These are phyloP conservation scores for Lactarius evosmus DNA, from an alignment of 768 basidiomycete genomes.

Conservation along the genomic window DNA sequence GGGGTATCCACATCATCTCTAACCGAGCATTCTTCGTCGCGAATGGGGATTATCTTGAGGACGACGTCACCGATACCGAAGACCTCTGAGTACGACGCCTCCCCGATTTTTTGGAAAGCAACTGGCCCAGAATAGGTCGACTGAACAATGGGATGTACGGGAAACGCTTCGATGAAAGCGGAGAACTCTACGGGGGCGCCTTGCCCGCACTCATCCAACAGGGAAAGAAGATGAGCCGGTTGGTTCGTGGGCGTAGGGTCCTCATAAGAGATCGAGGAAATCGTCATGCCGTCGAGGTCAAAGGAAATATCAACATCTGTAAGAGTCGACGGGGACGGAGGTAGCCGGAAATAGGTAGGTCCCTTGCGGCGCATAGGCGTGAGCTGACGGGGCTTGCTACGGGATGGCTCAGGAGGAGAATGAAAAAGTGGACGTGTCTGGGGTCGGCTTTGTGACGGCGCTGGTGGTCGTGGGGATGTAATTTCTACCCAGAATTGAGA, in stretches of 20 bases:
- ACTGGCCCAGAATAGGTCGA: constrained; percentile 32
- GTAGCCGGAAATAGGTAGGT: constrained; percentile 39
- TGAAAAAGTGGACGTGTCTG: background rate
- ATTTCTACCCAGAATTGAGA: constrained; percentile 20
- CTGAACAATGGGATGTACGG: constrained; percentile 64
- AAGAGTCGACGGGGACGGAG: constrained; percentile 54
- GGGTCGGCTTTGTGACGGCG: constrained; percentile 15
- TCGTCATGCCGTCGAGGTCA: constrained; percentile 45
- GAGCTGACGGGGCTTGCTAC: constrained; percentile 52
- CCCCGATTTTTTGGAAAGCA: constrained; percentile 82
- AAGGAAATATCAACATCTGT: constrained; percentile 47
- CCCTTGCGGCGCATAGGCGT: constrained; percentile 61
- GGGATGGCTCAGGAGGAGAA: constrained; percentile 16
- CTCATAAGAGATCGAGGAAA: constrained; percentile 31
- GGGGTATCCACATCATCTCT: constrained; percentile 50
- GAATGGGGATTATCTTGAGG: constrained; percentile 83
- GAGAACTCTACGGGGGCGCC: constrained; percentile 71
- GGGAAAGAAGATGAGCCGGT: constrained; percentile 56
- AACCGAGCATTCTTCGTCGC: constrained; percentile 43
- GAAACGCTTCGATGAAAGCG: constrained; percentile 78
- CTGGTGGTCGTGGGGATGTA: background rate
- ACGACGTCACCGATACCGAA: constrained; percentile 87
- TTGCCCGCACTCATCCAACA: constrained; percentile 73
- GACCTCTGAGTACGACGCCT: constrained; percentile 96
- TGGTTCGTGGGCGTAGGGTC: constrained; percentile 29